Base-by-base conservation (phyloP, 352 stramenopile species). In the Plasmopara muralis region DNA sequence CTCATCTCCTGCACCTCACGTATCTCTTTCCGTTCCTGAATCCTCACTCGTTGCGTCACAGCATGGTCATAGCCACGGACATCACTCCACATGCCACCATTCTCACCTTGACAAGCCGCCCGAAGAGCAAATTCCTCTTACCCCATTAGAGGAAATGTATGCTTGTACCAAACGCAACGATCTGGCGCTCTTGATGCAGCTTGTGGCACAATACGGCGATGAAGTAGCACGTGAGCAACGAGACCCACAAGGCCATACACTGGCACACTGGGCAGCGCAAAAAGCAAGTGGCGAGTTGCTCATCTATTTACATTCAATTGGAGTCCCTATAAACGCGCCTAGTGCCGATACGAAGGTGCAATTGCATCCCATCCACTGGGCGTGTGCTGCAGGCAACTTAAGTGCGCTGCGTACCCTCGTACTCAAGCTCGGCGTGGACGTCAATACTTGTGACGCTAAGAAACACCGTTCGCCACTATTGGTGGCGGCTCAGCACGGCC, bases 361-460 rank as follows among this genome's bases (percentile, higher is more conserved):
- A 47, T 64, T 94, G 20, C 77, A 89, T 33, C 81, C 83, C 9
- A 87, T 94, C 46, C 83, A 94, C 62, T 94, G 83, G 83, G 79
- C 83, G 33, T 89, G 80, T 55, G 73, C 77, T 0, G 70, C 75
- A 6, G 83, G 83, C 8, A 94, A 92, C 46, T 62, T 94, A 5
- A 60, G 57, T 28, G 69, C 77, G 8, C 60, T 94, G 29, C 69
- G 72, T 38, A 61, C 68, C 16, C 66, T 94, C 16, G 65, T 94
- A 25, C 53, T 67, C 6, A 69, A 70, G 47, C 74, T 88, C 8
- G 74, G 69, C 16, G 65, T 88, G 18, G 77, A 84, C 52, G 67
- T 91, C 18, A 89, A 94, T 60, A 85, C 74, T 18, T 72, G 66
- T 28, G 83, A 94, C 51, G 67, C 57, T 10, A 61, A 66, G 48